These are phyloP conservation scores for Orbilia brochopaga DNA, from an alignment of 2,329 filamentous ascomycete species.

Conservation along the genomic window DNA sequence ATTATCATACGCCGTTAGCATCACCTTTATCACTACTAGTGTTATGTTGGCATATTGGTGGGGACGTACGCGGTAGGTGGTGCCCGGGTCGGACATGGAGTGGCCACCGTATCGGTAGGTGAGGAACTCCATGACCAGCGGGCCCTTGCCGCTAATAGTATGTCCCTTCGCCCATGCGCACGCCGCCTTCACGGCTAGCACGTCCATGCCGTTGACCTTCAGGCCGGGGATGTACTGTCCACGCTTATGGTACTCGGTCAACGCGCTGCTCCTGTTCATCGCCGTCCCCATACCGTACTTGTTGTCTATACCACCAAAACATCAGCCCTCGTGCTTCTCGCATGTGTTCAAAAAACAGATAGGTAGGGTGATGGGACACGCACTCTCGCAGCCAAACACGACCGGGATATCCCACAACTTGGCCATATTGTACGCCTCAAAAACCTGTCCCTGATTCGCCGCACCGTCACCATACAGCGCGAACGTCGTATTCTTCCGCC, in stretches of 20 bases:
- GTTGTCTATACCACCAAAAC: slow-evolving; percentile 72
- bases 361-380: slow-evolving; percentile 57
- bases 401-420: slow-evolving; percentile 97
- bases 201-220: slow-evolving; percentile 99
- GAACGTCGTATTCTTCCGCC: slow-evolving; percentile 82
- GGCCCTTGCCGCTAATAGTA: slow-evolving; percentile 81
- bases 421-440: slow-evolving; percentile 99
- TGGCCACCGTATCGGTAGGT: slow-evolving; percentile 99
- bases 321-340: not conserved
- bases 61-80: slow-evolving; percentile 77
- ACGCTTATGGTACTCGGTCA: slow-evolving; percentile 99
- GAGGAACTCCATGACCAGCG: slow-evolving; percentile 96
- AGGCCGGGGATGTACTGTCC: slow-evolving; percentile 99
- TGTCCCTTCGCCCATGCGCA: slow-evolving; percentile 93
- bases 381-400: slow-evolving; percentile 98
- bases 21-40: not conserved
- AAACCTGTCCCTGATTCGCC: slow-evolving; percentile 98
- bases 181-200: slow-evolving; percentile 94
- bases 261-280: slow-evolving; percentile 86
- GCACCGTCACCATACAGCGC: slow-evolving; percentile 97
- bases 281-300: slow-evolving; percentile 99
- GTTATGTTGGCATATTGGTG: too few species aligned
- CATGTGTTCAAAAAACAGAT: slow-evolving; percentile 17
- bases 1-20: slow-evolving; percentile 52
- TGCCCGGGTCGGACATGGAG: slow-evolving; percentile 99